Base-by-base conservation (phyloP, 2,329 filamentous ascomycete genomes). In the Penicillium sp. region DNA sequence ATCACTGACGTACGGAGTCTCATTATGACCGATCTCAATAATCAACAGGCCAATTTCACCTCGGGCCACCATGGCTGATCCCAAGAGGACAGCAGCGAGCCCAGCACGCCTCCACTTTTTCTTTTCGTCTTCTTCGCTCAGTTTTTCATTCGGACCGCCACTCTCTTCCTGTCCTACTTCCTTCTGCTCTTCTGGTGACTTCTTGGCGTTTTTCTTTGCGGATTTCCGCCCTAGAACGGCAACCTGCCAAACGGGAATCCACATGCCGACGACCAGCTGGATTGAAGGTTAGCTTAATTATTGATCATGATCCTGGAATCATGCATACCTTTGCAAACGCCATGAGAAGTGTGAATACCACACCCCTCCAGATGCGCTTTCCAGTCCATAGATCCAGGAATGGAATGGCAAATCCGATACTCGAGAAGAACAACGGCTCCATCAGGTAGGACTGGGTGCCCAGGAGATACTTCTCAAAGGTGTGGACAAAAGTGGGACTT, bases 401-500 rank as follows among this genome's bases (percentile, higher is more conserved):
- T 1, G 58, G 58, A 30, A 61, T 59, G 0, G 58, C 58, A 25
- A 61, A 61, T 0, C 58, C 58, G 6, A 61, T 48, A 35, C 56
- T 60, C 2, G 55, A 47, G 17, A 60, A 60, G 32, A 60, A 60
- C 9, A 60, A 30, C 13, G 57, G 57, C 31, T 56, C 57, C 56
- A 60, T 60, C 27, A 60, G 39, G 37, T 58, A 59, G 14, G 55
- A 42, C 39, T 62, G 64, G 10, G 60, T 52, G 8, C 54, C 62
- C 1, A 60, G 35, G 1, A 66, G 47, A 36, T 67, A 68, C 7
- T 45, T 42, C 36, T 66, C 62, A 37, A 66, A 67, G 0, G 64
- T 65, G 35, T 66, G 61, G 1, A 60, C 49, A 32, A 67, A 67
- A 1, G 55, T 63, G 3, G 64, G 65, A 4, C 55, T 60, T 38